Base-by-base conservation (phyloP, 148 eudicot genomes). In the Persicaria tinctoria region DNA sequence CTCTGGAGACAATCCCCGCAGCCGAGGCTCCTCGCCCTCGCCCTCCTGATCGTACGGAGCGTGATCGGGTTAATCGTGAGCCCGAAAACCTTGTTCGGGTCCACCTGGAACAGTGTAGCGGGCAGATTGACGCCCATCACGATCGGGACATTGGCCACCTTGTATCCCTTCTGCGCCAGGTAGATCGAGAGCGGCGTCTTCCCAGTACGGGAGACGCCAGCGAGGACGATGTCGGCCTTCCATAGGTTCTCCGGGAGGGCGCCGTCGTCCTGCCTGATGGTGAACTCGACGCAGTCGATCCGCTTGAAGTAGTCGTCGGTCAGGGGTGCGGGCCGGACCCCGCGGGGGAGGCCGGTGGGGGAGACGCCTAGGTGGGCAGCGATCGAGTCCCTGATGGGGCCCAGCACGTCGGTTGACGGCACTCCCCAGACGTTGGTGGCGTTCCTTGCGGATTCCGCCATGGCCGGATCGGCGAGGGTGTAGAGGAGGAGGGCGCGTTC, bases 201-300 rank as follows among this genome's bases (percentile, higher is more conserved):
- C 57, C 98, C 98, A 0, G 97, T 90, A 23, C 98, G 87, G 17
- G 98, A 94, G 17, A 94, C 98, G 48, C 98, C 98, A 45, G 89
- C 76, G 11, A 94, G 97, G 50, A 94, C 81, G 23, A 94, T 83
- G 72, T 94, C 93, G 2, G 98, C 93, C 75, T 89, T 87, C 45
- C 78, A 82, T 68, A 91, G 76, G 74, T 94, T 94, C 51, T 84
- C 76, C 8, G 98, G 98, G 45, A 91, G 80, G 38, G 98, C 98
- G 11, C 98, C 98, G 69, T 94, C 98, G 41, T 94, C 98, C 78
- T 94, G 98, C 81, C 90, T 94, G 77, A 94, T 90, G 69, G 98
- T 91, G 72, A 94, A 94, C 74, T 94, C 98, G 10, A 94, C 83
- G 44, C 97, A 97, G 75, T 94, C 98, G 9, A 94, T 91, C 74